phyloP scores from a whole-genome alignment of 83 land plant genomes.

The Larix sibirica region DNA sequence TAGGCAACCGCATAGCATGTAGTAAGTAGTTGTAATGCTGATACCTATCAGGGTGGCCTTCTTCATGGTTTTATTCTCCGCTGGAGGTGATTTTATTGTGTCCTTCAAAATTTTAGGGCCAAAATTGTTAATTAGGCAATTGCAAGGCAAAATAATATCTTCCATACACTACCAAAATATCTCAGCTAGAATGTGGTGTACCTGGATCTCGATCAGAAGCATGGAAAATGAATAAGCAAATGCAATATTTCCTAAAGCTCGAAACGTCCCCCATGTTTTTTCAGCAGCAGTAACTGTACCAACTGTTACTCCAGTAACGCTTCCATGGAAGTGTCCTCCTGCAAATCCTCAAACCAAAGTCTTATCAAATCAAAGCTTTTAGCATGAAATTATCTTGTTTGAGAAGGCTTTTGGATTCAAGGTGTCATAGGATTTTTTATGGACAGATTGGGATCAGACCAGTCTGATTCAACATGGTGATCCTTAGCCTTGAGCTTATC shows the following conservation, averaged over 20 bases:
- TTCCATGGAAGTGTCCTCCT: conserved; percentile 19
- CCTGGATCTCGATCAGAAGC: conserved; percentile 61
- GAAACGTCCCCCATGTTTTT: conserved; percentile 38
- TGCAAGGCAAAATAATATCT: not conserved
- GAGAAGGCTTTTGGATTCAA: too few relatives aligned
- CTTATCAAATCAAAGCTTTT: not conserved
- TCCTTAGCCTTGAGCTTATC: too few relatives aligned
- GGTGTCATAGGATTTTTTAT: too few relatives aligned
- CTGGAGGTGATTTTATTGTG: conserved; percentile 65
- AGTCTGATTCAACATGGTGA: too few relatives aligned
- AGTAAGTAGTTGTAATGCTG: conserved; percentile 45
- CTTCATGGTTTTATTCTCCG: conserved; percentile 67
- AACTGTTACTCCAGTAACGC: conserved; percentile 35
- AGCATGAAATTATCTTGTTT: too few relatives aligned
- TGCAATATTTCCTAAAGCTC: conserved; percentile 56
- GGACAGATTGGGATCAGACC: too few relatives aligned
- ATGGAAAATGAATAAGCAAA: conserved; percentile 45
- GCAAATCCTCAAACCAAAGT: not conserved
- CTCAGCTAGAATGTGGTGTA: not conserved
- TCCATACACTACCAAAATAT: not conserved
- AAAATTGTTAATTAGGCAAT: not conserved
- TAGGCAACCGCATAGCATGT: conserved; percentile 64
- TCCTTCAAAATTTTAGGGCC: conserved; percentile 32
- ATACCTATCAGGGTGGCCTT: conserved; percentile 59
- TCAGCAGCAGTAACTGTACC: conserved; percentile 29